Evolutionary conservation across 2,329 filamentous ascomycete species (phyloP), one percentile per base, ranked within the genome.

Genomic region (Penicillium sp.): DNA sequence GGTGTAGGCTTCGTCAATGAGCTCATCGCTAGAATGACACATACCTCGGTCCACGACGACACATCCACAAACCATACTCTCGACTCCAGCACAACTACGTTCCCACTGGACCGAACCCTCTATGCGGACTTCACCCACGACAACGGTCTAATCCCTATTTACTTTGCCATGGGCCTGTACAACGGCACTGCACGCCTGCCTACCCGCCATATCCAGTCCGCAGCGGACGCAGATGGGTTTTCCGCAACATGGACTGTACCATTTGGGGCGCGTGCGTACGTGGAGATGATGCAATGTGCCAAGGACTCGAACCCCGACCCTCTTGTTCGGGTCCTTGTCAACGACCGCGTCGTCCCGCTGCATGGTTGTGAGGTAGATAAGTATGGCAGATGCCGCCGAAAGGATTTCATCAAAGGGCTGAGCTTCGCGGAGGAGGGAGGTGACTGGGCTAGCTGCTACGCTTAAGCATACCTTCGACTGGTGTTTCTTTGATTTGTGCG

Each of bases 41-140:
- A 79, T 28, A 70, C 75, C 14, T 80, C 87, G 0, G 89, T 96
- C 1, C 62, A 78, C 0, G 90, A 95, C 67, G 72, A 82, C 51
- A 95, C 90, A 0, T 84, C 79, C 48, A 90, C 86, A 5, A 96
- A 96, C 70, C 76, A 74, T 31, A 95, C 91, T 0, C 79, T 96
- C 0, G 89, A 95, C 67, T 74, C 54, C 5, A 77, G 84, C 51
- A 73, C 80, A 0, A 66, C 71, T 6, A 92, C 88, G 0, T 96
- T 96, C 64, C 91, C 92, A 0, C 74, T 95, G 0, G 79, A 81
- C 55, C 72, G 76, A 39, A 74, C 74, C 10, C 73, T 96, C 1
- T 96, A 95, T 65, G 91, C 90, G 0, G 92, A 96, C 71, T 96
- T 96, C 67, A 89, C 86, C 56, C 92, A 96, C 71, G 92, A 96